A percentile compares a stretch with the other conserved stretches of the same genome.
These are phyloP conservation scores for Amauroascus niger DNA, from an alignment of 2,329 filamentous ascomycete species.

Conservation along the genomic window DNA sequence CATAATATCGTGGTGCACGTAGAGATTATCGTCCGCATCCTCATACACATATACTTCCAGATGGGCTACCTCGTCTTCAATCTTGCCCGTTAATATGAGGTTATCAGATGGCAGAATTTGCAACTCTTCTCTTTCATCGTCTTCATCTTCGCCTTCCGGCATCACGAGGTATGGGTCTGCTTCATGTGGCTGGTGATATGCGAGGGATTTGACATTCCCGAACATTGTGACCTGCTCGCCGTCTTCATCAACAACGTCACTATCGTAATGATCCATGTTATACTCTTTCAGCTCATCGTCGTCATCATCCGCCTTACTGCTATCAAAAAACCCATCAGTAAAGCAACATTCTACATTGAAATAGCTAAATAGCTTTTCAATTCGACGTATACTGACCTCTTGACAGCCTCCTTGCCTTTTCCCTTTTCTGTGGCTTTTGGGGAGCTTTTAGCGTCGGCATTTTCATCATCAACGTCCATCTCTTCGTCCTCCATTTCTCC, in stretches of 20 bases:
- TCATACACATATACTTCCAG: conserved; percentile 97
- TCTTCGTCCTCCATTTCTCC: conserved; percentile 29
- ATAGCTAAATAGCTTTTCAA: not conserved
- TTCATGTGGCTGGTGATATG: conserved; percentile 88
- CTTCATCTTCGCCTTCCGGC: conserved; percentile 53
- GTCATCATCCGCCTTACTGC: conserved; percentile 34
- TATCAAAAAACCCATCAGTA: not conserved
- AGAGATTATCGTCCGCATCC: conserved; percentile 88
- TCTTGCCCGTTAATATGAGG: conserved; percentile 78
- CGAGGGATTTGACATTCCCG: conserved; percentile 83
- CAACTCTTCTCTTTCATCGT: conserved; percentile 83
- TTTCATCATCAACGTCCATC: conserved; percentile 28
- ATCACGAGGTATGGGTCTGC: conserved; percentile 96
- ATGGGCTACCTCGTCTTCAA: conserved; percentile 94
- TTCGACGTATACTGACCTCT: conserved; percentile 13
- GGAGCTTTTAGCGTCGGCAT: conserved; percentile 19
- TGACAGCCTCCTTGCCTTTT: conserved; percentile 17
- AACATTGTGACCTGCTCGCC: conserved; percentile 79
- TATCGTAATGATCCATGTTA: conserved; percentile 90
- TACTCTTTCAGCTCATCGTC: conserved; percentile 94
- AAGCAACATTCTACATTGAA: not conserved
- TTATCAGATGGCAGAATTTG: conserved; percentile 92
- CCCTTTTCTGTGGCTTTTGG: conserved; percentile 20
- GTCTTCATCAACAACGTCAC: conserved; percentile 59
- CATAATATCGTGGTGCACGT: conserved; percentile 99